Evolutionary conservation across 2,329 filamentous ascomycete species (phyloP).

Genomic region (Emydomyces testavorans): DNA sequence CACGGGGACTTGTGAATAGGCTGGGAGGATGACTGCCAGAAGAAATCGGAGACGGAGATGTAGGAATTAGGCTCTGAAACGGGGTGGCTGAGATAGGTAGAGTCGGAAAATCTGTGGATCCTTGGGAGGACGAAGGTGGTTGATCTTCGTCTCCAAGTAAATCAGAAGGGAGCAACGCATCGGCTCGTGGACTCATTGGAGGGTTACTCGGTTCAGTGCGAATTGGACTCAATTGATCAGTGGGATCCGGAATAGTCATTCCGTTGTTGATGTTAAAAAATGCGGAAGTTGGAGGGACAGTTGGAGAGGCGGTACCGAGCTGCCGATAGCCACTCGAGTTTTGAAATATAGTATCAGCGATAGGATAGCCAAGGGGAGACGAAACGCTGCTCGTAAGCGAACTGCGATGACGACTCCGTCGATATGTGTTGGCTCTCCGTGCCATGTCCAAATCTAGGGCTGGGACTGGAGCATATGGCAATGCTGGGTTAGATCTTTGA

Average conservation of each 20-base stretch:
- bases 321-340: slow-evolving; percentile 38
- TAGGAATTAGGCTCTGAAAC: slow-evolving; percentile 27
- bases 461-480: slow-evolving; percentile 32
- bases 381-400: slow-evolving; percentile 40
- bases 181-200: slow-evolving; percentile 53
- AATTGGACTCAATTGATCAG: slow-evolving; percentile 30
- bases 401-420: slow-evolving; percentile 35
- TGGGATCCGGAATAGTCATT: slow-evolving; percentile 43
- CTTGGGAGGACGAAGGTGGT: slow-evolving; percentile 4
- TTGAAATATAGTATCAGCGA: slow-evolving; percentile 32
- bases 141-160: slow-evolving; percentile 47
- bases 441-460: slow-evolving; percentile 34
- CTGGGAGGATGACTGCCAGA: slow-evolving; percentile 35
- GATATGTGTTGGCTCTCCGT: slow-evolving; percentile 32
- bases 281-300: slow-evolving; percentile 40
- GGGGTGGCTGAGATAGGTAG: slow-evolving; percentile 19
- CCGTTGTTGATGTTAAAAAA: slow-evolving; percentile 55
- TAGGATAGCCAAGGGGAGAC: slow-evolving; percentile 34
- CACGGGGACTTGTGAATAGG: slow-evolving; percentile 38
- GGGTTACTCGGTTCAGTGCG: slow-evolving; percentile 46
- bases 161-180: slow-evolving; percentile 50
- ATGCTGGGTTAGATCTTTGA: slow-evolving; percentile 26
- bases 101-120: slow-evolving; percentile 14
- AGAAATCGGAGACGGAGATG: slow-evolving; percentile 37
- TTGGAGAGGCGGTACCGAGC: slow-evolving; percentile 41